Base-by-base conservation (phyloP, 2,329 filamentous ascomycete species). In the Magnaporthiopsis rhizophila region DNA sequence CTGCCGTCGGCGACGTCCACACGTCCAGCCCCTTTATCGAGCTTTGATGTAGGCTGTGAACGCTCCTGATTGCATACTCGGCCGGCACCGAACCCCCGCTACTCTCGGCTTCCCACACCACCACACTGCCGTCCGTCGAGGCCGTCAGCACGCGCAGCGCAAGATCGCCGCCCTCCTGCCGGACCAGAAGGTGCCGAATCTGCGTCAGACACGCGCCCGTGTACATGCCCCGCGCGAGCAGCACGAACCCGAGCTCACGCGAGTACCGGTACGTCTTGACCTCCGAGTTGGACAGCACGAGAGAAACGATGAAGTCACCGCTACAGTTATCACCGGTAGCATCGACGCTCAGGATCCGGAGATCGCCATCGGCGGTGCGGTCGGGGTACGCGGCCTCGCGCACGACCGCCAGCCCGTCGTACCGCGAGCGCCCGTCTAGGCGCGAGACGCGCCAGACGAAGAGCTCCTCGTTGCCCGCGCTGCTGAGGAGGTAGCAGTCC, bases 381-480 rank as follows among this genome's bases (percentile, higher is more conserved):
- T 86, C 77, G 62, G 81, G 74, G 58, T 83, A 83, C 1, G 77
- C 75, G 2, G 80, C 83, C 74, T 87, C 85, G 65, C 84, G 83
- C 15, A 84, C 74, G 2, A 88, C 79, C 0, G 83, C 85, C 2
- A 87, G 74, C 3, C 82, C 81, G 30, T 32, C 56, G 62, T 81
- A 81, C 15, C 72, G 76, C 13, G 62, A 63, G n/a, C 56, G 34
- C 32, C 57, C 62, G 32, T 86, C 80, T 8, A 90, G 73, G 13
- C 72, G 71, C 60, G 79, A 79, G 45, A 94, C 74, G 57, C 85
- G 83, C 94, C 95, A 99, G 13, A 93, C 83, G 69, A 89, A 94
- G 67, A 98, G 89, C 74, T 99, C 94, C 73, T 97, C 94, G 66
- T 87, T 88, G 0, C 93, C 95, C 7, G 86, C 92, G 70, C 91